Conservation (phyloP, 2,329 filamentous ascomycete genomes). For the Phialophora expanda region DNA sequence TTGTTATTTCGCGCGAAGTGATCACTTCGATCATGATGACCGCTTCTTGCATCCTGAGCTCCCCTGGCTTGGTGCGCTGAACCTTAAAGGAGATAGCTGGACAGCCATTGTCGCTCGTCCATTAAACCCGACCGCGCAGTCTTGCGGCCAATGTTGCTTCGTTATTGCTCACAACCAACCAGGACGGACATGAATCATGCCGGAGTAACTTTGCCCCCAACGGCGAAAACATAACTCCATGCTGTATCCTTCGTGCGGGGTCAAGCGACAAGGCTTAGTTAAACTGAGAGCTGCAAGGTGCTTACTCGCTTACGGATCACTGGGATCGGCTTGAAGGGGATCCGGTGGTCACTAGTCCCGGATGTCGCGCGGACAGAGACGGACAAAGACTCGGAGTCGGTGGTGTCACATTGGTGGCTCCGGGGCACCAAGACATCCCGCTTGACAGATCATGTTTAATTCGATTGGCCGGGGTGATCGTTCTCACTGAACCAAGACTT, state of each 20-base stretch:
- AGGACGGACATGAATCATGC: background rate
- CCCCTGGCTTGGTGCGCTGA: background rate
- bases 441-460: too few species aligned
- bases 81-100: background rate
- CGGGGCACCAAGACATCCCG: too few species aligned
- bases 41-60: background rate
- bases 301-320: background rate
- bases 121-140: background rate
- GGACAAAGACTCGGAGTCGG: constrained; percentile 1
- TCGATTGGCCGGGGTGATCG: too few species aligned
- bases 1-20: too few species aligned
- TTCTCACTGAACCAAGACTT: too few species aligned
- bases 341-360: background rate
- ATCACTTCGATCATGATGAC: background rate
- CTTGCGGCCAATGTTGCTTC: background rate
- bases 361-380: background rate
- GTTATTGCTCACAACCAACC: background rate
- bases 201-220: too few species aligned
- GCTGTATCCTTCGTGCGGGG: too few species aligned
- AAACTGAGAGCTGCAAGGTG: background rate
- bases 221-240: too few species aligned
- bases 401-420: too few species aligned
- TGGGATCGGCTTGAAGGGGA: background rate
- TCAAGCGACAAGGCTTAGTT: background rate
- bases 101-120: background rate